Percentiles rank a stretch among this genome's conserved stretches.
phyloP scores from a whole-genome alignment of 2,329 filamentous ascomycete species.

The Ophiosphaerella narmari region DNA sequence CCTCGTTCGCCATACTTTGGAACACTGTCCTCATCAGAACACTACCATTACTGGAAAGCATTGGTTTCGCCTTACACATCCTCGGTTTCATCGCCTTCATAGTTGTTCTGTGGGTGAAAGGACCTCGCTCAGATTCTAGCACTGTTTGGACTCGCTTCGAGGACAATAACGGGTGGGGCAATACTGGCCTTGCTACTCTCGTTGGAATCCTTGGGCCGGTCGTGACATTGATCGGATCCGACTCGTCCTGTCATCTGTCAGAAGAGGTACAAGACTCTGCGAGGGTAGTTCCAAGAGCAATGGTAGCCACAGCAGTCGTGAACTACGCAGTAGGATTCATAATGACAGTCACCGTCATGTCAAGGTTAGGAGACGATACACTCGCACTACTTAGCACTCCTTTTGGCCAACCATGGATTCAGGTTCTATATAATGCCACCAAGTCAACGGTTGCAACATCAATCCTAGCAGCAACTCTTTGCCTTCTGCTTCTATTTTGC shows the following conservation, averaged over 20 bases:
- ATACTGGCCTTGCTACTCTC: slow-evolving; percentile 47
- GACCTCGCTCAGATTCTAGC: slow-evolving; percentile 38
- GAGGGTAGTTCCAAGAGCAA: slow-evolving; percentile 35
- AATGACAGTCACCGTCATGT: slow-evolving; percentile 25
- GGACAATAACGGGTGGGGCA: slow-evolving; percentile 50
- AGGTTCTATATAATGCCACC: slow-evolving; percentile 27
- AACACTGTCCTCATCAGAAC: slow-evolving; percentile 45
- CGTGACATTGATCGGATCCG: slow-evolving; percentile 40
- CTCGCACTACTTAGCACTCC: slow-evolving; percentile 7
- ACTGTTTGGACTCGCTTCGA: slow-evolving; percentile 53
- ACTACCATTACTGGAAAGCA: slow-evolving; percentile 37
- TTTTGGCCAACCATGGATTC: slow-evolving; percentile 21
- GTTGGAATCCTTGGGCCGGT: slow-evolving; percentile 43
- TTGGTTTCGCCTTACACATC: slow-evolving; percentile 53
- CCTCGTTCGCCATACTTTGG: slow-evolving; percentile 45
- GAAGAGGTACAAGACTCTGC: slow-evolving; percentile 35
- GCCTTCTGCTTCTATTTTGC: not conserved
- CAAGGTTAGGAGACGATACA: slow-evolving; percentile 2
- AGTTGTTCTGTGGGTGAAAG: slow-evolving; percentile 35
- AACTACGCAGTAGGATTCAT: slow-evolving; percentile 42
- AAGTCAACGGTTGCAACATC: slow-evolving; percentile 17
- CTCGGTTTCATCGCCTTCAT: slow-evolving; percentile 56
- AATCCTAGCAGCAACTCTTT: slow-evolving; percentile 21
- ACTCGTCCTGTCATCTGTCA: slow-evolving; percentile 40
- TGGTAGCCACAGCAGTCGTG: slow-evolving; percentile 40